Evolutionary conservation across 148 eudicot species (phyloP).

Genomic region (Nyssa sinensis): DNA sequence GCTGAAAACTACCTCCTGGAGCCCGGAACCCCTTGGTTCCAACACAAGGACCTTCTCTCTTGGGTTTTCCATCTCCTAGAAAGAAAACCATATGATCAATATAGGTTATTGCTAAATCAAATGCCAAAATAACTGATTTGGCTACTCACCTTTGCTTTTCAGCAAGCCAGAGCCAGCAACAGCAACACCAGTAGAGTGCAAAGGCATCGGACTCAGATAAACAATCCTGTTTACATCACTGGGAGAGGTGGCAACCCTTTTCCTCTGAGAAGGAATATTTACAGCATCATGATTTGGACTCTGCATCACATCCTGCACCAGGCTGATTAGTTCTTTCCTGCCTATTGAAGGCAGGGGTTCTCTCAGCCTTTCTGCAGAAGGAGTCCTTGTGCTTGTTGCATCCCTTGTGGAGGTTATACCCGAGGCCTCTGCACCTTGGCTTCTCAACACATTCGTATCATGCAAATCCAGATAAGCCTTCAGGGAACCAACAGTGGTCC

Average conservation of each 20-base stretch:
- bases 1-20: too few relatives aligned
- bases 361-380: slow-evolving; percentile 67
- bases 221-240: slow-evolving; percentile 38
- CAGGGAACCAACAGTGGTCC: too few relatives aligned
- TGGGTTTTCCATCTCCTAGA: slow-evolving; percentile 52
- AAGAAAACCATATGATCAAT: slow-evolving; percentile 13
- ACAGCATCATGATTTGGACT: slow-evolving; percentile 38
- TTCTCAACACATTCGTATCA: slow-evolving; percentile 40
- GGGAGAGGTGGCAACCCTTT: slow-evolving; percentile 78
- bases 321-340: slow-evolving; percentile 68
- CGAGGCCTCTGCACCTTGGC: slow-evolving; percentile 96
- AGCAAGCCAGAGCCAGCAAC: slow-evolving; percentile 64
- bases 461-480: slow-evolving; percentile 31
- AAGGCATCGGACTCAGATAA: slow-evolving; percentile 78
- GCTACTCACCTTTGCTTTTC: slow-evolving; percentile 57
- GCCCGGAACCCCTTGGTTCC: slow-evolving; percentile 99
- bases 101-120: background rate
- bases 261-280: slow-evolving; percentile 64
- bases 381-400: slow-evolving; percentile 59
- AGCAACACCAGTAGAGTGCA: slow-evolving; percentile 55
- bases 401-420: slow-evolving; percentile 89
- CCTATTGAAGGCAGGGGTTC: slow-evolving; percentile 71
- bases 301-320: slow-evolving; percentile 72
- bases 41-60: slow-evolving; percentile 85
- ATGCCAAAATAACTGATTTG: background rate